These are phyloP conservation scores for Hypoxylon perforatum DNA, from an alignment of 495 filamentous ascomycete genomes.

Conservation along the genomic window DNA sequence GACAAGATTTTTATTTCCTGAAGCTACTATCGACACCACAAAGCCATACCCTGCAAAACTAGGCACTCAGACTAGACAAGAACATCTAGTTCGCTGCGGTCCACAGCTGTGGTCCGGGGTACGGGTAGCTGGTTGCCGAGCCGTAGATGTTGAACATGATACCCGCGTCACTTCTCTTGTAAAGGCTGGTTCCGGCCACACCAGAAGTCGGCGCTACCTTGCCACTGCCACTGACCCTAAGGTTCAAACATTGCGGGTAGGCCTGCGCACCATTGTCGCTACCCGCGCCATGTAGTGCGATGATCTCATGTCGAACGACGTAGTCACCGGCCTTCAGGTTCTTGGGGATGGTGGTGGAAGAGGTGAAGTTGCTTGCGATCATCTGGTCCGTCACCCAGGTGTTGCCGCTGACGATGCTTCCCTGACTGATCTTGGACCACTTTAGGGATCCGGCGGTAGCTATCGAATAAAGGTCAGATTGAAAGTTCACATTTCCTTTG, in stretches of 20 bases:
- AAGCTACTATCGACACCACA: too few species aligned
- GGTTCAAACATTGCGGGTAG: conserved; percentile 74
- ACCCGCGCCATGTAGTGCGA: conserved; percentile 73
- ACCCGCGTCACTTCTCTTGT: conserved; percentile 63
- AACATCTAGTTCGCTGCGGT: conserved; percentile 7
- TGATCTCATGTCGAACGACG: conserved; percentile 76
- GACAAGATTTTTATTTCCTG: too few species aligned
- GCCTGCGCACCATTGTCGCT: conserved; percentile 69
- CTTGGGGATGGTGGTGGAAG: conserved; percentile 67
- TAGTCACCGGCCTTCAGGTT: conserved; percentile 70
- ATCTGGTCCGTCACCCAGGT: conserved; percentile 72
- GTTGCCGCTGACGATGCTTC: conserved; percentile 61
- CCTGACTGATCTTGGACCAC: conserved; percentile 72
- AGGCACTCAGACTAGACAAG: background rate
- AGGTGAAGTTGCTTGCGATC: conserved; percentile 69
- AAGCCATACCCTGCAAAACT: background rate
- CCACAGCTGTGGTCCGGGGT: conserved; percentile 46
- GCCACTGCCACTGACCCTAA: conserved; percentile 70
- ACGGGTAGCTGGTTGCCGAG: conserved; percentile 45
- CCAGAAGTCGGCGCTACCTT: conserved; percentile 46
- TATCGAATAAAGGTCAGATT: conserved; percentile 12
- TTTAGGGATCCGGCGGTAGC: conserved; percentile 67
- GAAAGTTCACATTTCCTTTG: background rate
- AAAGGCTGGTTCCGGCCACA: conserved; percentile 62
- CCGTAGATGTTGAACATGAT: conserved; percentile 68